Evolutionary conservation across 495 filamentous ascomycete genomes (phyloP).

Genomic region (Choiromyces venosus): DNA sequence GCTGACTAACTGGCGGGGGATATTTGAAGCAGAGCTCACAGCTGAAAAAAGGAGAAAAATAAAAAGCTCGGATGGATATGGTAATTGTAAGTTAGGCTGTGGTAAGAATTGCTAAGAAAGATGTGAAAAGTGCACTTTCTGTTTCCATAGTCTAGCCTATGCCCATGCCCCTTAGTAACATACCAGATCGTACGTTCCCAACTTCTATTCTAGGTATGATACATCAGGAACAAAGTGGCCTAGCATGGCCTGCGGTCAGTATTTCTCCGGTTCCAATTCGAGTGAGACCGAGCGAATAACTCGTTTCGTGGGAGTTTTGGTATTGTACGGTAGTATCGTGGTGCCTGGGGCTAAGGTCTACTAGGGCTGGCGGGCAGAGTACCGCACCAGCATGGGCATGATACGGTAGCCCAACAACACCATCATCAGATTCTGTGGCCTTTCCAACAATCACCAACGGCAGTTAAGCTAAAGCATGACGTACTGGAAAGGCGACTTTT

Average conservation of each 20-base stretch:
- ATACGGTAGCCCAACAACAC: neutral
- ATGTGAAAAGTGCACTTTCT: neutral
- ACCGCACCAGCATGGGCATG: neutral
- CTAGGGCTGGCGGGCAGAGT: neutral
- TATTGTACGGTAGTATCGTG: neutral
- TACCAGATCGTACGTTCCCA: neutral
- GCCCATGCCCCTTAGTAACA: neutral
- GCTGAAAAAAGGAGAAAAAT: too few relatives aligned
- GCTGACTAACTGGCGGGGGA: neutral
- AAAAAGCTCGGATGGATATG: neutral
- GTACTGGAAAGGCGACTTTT: neutral
- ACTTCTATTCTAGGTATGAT: neutral
- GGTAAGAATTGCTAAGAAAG: neutral
- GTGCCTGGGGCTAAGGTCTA: neutral
- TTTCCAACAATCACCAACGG: neutral
- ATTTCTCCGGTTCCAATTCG: neutral
- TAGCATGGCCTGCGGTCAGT: neutral
- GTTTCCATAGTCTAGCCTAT: neutral
- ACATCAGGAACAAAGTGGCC: neutral
- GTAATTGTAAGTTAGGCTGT: neutral
- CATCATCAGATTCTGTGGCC: neutral
- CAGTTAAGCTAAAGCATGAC: neutral
- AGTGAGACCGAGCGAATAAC: neutral
- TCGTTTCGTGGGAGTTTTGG: neutral
- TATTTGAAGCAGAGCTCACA: neutral